phyloP scores from a whole-genome alignment of 108 stramenopile genomes.

The Heterococcus sp. region DNA sequence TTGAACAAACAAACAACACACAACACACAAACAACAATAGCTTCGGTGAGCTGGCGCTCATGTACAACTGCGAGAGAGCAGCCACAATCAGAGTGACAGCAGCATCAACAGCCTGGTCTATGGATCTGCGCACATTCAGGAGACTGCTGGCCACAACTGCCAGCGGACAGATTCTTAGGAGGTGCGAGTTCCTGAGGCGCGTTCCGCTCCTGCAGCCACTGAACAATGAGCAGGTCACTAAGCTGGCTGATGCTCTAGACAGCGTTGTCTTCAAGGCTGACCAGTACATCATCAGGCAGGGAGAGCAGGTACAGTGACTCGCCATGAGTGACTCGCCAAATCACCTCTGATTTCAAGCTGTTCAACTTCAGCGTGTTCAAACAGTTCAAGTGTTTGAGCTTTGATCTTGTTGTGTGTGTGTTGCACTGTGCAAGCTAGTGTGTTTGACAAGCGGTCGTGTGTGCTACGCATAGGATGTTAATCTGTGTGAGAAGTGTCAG shows the following conservation, averaged over 20 bases:
- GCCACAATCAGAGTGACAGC: conserved; percentile 50
- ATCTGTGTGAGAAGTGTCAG: too few species aligned
- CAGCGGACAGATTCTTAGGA: conserved; percentile 42
- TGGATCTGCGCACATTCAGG: conserved; percentile 59
- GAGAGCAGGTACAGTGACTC: conserved; percentile 5
- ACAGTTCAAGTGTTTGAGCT: too few species aligned
- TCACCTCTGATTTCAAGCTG: too few species aligned
- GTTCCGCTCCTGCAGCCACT: conserved; percentile 54
- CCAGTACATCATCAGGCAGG: conserved; percentile 59
- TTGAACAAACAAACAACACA: not conserved
- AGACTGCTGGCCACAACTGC: conserved; percentile 56
- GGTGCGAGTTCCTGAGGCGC: conserved; percentile 57
- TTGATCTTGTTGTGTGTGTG: too few species aligned
- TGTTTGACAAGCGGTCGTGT: too few species aligned
- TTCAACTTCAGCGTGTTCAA: too few species aligned
- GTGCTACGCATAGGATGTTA: too few species aligned
- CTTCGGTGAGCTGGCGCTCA: conserved; percentile 65
- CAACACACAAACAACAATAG: not conserved
- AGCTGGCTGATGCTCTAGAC: conserved; percentile 56
- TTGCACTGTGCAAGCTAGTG: too few species aligned
- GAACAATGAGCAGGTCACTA: conserved; percentile 56
- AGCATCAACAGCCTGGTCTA: conserved; percentile 46
- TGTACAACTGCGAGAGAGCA: conserved; percentile 64
- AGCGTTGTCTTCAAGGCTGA: conserved; percentile 24
- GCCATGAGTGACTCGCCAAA: too few species aligned